Evolutionary conservation across 108 stramenopile genomes (phyloP), one percentile per base, ranked within the genome.

Genomic region (Skeletonema grethae): DNA sequence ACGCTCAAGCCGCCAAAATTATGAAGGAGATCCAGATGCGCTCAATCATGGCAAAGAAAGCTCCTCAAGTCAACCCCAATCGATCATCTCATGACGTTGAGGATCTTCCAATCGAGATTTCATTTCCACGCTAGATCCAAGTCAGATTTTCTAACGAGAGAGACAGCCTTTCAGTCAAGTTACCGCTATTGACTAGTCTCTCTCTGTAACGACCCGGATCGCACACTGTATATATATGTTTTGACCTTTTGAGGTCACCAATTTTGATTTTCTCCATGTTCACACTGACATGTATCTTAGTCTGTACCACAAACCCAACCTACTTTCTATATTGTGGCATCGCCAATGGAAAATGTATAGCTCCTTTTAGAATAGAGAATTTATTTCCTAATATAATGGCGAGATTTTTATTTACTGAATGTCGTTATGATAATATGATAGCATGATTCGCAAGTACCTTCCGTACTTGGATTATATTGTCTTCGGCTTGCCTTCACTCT

Each of bases 1-100:
- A 69, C 28, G 38, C 24, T 13, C 64, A 63, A 57, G 69, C 69
- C 0, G 48, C 65, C 2, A 63, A 57, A 12, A 70, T 77, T 41
- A 11, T 59, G 64, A 63, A 64, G 24, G 76, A 77, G 58, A 55
- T 41, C 13, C 69, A 77, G 45, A 43, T 66, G 58, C 58, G 76
- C 59, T 60, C 63, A 7, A 31, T 61, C 22, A 15, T 63, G 12
- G 76, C 69, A 34, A 70, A 77, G 46, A 70, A 45, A 20, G 41
- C 35, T 5, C 29, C 65, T 45, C 57, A 75, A 25, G 16, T 35
- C 2, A 57, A 46, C 11, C 59, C 10, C 16, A 57, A 12, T 25
- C 58, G 29, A 31, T 30, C 59, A 5, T 35, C 24, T 41, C 61
- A 29, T 11, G 13, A 57, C 20, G 11, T 4, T 29, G 25, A 59